Base-by-base conservation (phyloP, 495 filamentous ascomycete species). In the Neurospora tetrasperma region DNA sequence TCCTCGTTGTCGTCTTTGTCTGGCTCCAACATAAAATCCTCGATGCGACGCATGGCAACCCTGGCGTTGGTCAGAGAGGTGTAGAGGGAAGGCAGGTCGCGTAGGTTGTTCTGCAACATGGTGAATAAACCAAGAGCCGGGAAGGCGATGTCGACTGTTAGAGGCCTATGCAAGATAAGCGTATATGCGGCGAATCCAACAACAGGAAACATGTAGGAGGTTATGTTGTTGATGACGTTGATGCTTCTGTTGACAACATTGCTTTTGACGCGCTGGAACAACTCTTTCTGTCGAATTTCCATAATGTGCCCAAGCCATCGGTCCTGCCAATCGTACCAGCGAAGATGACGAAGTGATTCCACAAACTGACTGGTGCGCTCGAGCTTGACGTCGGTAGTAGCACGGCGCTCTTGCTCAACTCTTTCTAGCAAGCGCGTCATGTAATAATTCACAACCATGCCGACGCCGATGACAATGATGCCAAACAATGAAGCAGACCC, bases 301-400 rank as follows among this genome's bases (percentile, higher is more conserved):
- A 95, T 89, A 73, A 95, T 91, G 70, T 87, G 86, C 18, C 80
- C 83, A 35, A 94, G 87, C 93, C 93, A 96, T 69, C 89, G 85
- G 70, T 88, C 85, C 80, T 96, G 92, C 93, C 93, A 96, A 42
- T 90, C 92, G 77, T 96, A 94, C 90, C 91, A 96, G 14, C 93
- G 88, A 27, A 96, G 84, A 76, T 94, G 92, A n/a, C 93, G 88
- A 44, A 95, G 93, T 4, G 91, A 88, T 78, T 94, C 92, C 62
- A 95, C 90, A 72, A 94, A 93, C 79, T 96, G 92, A 23, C 90
- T 89, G 12, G 89, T 90, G 9, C 89, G 88, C 76, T 94, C 90
- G 11, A 94, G 85, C 74, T 92, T 90, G 18, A 78, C 79, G 80
- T 96, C 93, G 1, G 92, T 92, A 3, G 89, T 89, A 0, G 82